A percentile compares a stretch with the other conserved stretches of the same genome.
Conservation (phyloP, 75 land plant species). For the Sequoia sempervirens region DNA sequence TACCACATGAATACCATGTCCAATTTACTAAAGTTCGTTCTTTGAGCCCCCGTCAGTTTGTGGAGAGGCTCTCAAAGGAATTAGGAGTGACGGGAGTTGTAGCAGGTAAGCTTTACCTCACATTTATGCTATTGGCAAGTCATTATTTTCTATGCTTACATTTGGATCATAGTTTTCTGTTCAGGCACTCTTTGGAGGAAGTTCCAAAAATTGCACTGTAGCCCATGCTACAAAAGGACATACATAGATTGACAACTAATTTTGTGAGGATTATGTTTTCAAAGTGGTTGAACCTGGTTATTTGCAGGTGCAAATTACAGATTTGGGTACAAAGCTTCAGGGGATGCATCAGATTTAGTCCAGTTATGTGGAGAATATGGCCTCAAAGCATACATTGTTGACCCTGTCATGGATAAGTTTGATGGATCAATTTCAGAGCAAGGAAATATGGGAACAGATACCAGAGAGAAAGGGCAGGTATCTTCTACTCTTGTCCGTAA, state of each 20-base stretch:
- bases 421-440: conserved; percentile 13
- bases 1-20: conserved; percentile 60
- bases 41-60: conserved; percentile 82
- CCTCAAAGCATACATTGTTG: conserved; percentile 63
- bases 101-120: conserved; percentile 35
- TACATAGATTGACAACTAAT: background rate
- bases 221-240: background rate
- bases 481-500: conserved; percentile 90
- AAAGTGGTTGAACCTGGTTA: conserved; percentile 40
- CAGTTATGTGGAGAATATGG: conserved; percentile 76
- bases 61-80: conserved; percentile 77
- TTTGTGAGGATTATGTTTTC: background rate
- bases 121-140: background rate
- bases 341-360: conserved; percentile 80
- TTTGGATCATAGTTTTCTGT: background rate
- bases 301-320: conserved; percentile 84
- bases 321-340: conserved; percentile 96
- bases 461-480: conserved; percentile 82
- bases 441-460: conserved; percentile 9
- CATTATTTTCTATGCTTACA: background rate
- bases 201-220: background rate
- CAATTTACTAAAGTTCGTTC: conserved; percentile 80
- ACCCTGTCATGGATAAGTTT: conserved; percentile 76
- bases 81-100: conserved; percentile 60
- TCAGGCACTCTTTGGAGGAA: background rate